Percentiles rank a stretch among this genome's conserved stretches.
Evolutionary conservation across 768 basidiomycete species (phyloP).

Genomic region (Lepiota venenata): DNA sequence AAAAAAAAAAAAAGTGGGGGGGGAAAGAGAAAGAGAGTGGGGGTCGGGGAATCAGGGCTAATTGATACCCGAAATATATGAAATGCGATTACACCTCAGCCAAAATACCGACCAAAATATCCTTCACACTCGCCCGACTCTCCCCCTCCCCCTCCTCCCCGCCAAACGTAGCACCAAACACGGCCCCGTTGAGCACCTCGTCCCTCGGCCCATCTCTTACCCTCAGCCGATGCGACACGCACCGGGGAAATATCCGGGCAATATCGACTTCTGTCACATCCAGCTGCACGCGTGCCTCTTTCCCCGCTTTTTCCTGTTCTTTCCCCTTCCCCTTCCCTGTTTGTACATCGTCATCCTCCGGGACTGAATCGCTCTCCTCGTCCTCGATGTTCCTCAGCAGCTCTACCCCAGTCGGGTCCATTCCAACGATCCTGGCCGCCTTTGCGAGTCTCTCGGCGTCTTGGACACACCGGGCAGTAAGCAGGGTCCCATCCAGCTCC

Average conservation of each 20-base stretch:
- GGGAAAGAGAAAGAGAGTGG: not conserved
- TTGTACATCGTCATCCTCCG: slow-evolving; percentile 1
- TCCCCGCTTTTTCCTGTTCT: slow-evolving; percentile 5
- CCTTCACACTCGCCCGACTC: slow-evolving; percentile 50
- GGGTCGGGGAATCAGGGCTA: not conserved
- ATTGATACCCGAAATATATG: not conserved
- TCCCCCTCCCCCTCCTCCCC: slow-evolving; percentile 5
- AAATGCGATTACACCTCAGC: slow-evolving; percentile 38
- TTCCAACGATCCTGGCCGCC: slow-evolving; percentile 63
- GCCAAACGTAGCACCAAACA: slow-evolving; percentile 53
- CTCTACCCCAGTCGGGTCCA: slow-evolving; percentile 58
- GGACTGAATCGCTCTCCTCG: slow-evolving; percentile 3
- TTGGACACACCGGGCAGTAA: slow-evolving; percentile 55
- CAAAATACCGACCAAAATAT: slow-evolving; percentile 58
- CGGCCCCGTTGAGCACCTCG: slow-evolving; percentile 61
- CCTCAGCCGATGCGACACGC: slow-evolving; percentile 72
- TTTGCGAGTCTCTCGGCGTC: slow-evolving; percentile 68
- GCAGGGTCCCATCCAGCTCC: slow-evolving; percentile 62
- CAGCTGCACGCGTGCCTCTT: slow-evolving; percentile 18
- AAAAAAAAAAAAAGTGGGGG: no score
- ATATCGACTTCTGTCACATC: slow-evolving; percentile 76
- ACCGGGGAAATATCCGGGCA: slow-evolving; percentile 68
- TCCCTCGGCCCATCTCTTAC: slow-evolving; percentile 68
- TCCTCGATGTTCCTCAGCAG: slow-evolving; percentile 32
- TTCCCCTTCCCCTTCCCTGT: slow-evolving; percentile 5